Base-by-base conservation (phyloP, 2,329 filamentous ascomycete species). In the Myriosclerotinia scirpicola region DNA sequence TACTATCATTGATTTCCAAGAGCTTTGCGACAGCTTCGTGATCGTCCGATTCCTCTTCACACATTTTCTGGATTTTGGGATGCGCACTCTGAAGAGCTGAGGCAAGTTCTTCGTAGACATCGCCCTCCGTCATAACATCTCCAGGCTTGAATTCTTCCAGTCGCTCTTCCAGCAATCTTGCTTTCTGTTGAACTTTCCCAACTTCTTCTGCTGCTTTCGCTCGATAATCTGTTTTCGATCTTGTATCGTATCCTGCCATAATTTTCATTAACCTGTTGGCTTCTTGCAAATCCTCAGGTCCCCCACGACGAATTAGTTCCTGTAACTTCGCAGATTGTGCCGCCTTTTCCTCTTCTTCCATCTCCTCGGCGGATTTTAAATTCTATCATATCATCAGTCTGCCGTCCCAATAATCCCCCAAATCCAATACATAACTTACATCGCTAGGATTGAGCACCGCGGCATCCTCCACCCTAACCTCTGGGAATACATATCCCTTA, bases 41-140 rank as follows among this genome's bases (percentile, higher is more conserved):
- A 75, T 99, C 95, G 69, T 98, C 94, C 14, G 93, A 97, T 76
- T 99, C 95, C 78, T 99, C 95, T 78, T 98, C 94, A 75, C 94
- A 98, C 94, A 99, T 99, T 80, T 92, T 97, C 77, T 98, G 94
- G 71, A 99, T 98, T 81, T 99, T 99, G 11, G 95, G 95, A 75
- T 99, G 95, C 2, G 95, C 95, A 75, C 90, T 97, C 77, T 92
- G 91, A 55, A 99, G 83, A 12, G 95, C 88, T 70, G 90, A 89
- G 6, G 93, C 93, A 64, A 99, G 84, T 81, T 99, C 95, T 82
- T 93, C 85, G 71, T 87, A 89, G 26, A 89, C 87, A 68, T 89
- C 87, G 15, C 86, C 85, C 22, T 89, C 86, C 26, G 79, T 77
- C 80, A 98, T 90, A 67, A 85, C 86, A 73, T 97, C 94, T 54